A percentile compares a stretch with the other conserved stretches of the same genome.
phyloP scores from a whole-genome alignment of 352 stramenopile species.

The Globisporangium splendens region DNA sequence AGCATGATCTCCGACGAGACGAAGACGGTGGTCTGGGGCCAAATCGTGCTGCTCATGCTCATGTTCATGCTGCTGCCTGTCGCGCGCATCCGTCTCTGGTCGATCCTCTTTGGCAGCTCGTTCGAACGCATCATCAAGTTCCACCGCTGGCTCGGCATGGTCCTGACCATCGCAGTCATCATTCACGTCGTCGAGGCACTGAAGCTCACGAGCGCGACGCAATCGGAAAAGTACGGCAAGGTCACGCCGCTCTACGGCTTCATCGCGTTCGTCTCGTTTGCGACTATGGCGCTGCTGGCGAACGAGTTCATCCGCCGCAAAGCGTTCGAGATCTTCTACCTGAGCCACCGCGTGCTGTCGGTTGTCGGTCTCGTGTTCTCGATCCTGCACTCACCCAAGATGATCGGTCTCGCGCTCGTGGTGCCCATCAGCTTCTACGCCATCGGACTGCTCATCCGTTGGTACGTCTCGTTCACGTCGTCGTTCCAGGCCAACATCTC shows the following conservation, averaged over 20 bases:
- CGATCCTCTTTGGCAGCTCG: conserved; percentile 63
- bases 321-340: conserved; percentile 79
- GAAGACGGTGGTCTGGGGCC: conserved; percentile 42
- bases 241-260: conserved; percentile 63
- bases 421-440: conserved; percentile 67
- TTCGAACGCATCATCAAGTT: conserved; percentile 86
- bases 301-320: conserved; percentile 62
- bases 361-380: conserved; percentile 73
- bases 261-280: conserved; percentile 58
- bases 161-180: conserved; percentile 48
- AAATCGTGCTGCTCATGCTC: conserved; percentile 59
- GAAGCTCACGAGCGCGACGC: conserved; percentile 33
- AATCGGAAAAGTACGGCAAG: conserved; percentile 43
- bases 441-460: conserved; percentile 47
- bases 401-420: conserved; percentile 48
- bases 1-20: conserved; percentile 30
- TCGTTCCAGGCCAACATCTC: conserved; percentile 42
- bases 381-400: conserved; percentile 61
- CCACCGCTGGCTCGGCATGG: conserved; percentile 74
- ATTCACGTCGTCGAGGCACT: conserved; percentile 56
- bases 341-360: conserved; percentile 65
- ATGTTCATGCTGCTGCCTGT: conserved; percentile 82
- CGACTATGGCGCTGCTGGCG: conserved; percentile 44
- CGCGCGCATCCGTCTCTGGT: conserved; percentile 56
- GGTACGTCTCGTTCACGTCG: conserved; percentile 41